Percentiles rank a stretch among this genome's conserved stretches.
phyloP scores from a whole-genome alignment of 768 basidiomycete genomes.

The Boletus subparvulus region DNA sequence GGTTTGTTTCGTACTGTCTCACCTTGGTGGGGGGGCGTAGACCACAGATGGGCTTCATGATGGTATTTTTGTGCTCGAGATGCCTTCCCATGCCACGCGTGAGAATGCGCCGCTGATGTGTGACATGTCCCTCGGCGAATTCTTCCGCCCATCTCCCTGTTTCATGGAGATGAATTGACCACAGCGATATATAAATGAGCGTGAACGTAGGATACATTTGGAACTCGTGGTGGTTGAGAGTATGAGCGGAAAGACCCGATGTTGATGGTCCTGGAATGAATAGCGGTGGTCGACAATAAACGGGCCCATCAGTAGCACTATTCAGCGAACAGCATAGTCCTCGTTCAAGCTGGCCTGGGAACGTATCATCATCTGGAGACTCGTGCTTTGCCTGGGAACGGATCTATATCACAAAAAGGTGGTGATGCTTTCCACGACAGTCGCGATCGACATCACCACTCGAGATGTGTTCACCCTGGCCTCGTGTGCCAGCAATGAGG shows the following conservation, averaged over 20 bases:
- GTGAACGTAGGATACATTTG: conserved; percentile 2
- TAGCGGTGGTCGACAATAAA: neutral
- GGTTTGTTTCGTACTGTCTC: conserved; percentile 1
- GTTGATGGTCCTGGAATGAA: neutral
- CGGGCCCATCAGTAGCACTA: too few species aligned
- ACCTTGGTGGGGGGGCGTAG: conserved; percentile 1
- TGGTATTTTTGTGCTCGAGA: conserved; percentile 1
- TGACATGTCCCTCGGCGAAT: conserved; percentile 11
- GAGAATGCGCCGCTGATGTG: conserved; percentile 10
- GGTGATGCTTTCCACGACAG: conserved; percentile 9
- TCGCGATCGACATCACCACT: conserved; percentile 11
- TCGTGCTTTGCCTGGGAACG: conserved; percentile 14
- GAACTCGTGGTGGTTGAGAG: conserved; percentile 10
- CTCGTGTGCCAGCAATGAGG: conserved; percentile 5
- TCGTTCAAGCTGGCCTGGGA: neutral
- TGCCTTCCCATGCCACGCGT: neutral
- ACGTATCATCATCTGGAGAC: neutral
- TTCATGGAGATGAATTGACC: conserved; percentile 24
- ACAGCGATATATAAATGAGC: conserved; percentile 2
- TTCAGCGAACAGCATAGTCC: too few species aligned
- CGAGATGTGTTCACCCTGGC: neutral
- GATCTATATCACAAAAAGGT: conserved; percentile 1
- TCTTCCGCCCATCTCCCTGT: conserved; percentile 17
- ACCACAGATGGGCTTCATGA: conserved; percentile 1
- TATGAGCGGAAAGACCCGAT: neutral